A percentile compares a stretch with the other conserved stretches of the same genome.
phyloP scores from a whole-genome alignment of 2,329 filamentous ascomycete genomes.

The Claviceps monticola region DNA sequence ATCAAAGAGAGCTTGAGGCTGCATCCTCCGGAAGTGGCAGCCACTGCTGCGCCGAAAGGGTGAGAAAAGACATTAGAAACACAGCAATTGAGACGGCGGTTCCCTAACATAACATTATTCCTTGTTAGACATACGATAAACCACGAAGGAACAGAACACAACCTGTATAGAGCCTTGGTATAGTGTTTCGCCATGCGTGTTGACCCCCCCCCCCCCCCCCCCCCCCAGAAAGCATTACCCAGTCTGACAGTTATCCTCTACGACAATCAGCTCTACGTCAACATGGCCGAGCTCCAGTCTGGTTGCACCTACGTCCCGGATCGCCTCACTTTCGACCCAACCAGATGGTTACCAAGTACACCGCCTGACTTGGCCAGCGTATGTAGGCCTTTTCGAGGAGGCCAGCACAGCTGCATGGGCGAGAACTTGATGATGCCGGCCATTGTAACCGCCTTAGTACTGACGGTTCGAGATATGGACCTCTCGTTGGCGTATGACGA shows the following conservation, averaged over 20 bases:
- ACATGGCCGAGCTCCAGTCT: background rate
- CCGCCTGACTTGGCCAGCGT: background rate
- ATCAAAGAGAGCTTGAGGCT: constrained; percentile 3
- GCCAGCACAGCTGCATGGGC: constrained; percentile 3
- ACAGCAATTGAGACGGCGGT: too few relatives aligned
- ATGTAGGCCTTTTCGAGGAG: background rate
- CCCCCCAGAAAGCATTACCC: background rate
- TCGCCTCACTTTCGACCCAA: constrained; percentile 1
- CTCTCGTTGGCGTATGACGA: constrained; percentile 1
- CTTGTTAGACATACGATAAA: background rate
- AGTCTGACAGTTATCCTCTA: background rate
- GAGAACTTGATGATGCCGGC: constrained; percentile 4
- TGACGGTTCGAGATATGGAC: background rate
- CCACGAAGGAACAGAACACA: background rate
- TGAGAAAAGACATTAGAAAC: background rate
- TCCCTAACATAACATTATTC: background rate
- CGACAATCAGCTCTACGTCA: background rate
- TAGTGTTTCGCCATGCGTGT: background rate
- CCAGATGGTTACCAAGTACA: constrained; percentile 1
- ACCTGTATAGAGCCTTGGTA: background rate
- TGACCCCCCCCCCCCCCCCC: too few relatives aligned
- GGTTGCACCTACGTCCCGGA: background rate
- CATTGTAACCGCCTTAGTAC: background rate
- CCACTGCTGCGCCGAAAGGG: background rate
- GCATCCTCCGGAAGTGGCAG: background rate